Evolutionary conservation across 2,329 filamentous ascomycete species (phyloP).

Genomic region (Penicillium sp.): DNA sequence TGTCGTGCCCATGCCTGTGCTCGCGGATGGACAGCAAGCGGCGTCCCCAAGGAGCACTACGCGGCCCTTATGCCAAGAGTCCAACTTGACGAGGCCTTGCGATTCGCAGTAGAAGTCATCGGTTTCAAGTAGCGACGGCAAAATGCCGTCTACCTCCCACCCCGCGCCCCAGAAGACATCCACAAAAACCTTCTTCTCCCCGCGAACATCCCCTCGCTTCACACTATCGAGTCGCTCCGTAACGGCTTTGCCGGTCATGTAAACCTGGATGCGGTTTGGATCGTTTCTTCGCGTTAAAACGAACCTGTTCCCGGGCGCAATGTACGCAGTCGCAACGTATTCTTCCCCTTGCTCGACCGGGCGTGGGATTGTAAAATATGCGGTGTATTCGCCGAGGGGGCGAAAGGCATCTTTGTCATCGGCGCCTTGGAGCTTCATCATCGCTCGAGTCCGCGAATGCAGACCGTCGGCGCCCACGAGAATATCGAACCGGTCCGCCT

Average conservation of each 20-base stretch:
- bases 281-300: not conserved
- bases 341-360: not conserved
- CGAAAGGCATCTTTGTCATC: slow-evolving; percentile 27
- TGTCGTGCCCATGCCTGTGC: not conserved
- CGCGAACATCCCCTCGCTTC: not conserved
- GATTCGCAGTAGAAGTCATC: not conserved
- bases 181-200: not conserved
- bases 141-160: not conserved
- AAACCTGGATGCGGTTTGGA: not conserved
- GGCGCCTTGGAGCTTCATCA: not conserved
- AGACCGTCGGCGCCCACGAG: not conserved
- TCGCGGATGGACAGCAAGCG: not conserved
- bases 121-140: not conserved
- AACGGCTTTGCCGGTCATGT: not conserved
- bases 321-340: not conserved
- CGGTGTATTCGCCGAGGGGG: slow-evolving; percentile 19
- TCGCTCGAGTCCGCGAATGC: not conserved
- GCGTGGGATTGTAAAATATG: not conserved
- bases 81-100: not conserved
- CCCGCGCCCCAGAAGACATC: not conserved
- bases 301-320: not conserved
- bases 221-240: slow-evolving; percentile 23
- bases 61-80: not conserved
- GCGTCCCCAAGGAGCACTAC: not conserved
- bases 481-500: not conserved